These are phyloP conservation scores for Sicyos baderoa DNA, from an alignment of 306 rosid genomes.

Conservation along the genomic window DNA sequence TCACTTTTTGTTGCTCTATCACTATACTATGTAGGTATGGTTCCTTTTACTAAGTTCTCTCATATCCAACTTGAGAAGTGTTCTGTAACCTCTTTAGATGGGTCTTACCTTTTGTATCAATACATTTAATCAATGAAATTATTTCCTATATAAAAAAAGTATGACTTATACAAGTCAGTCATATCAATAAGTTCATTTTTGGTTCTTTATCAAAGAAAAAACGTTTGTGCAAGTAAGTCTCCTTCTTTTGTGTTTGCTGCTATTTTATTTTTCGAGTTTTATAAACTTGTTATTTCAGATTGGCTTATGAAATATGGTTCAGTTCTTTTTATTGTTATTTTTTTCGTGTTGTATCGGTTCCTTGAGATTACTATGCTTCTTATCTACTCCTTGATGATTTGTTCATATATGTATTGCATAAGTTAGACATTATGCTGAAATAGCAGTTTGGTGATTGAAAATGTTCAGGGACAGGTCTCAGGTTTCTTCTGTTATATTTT, in stretches of 20 bases:
- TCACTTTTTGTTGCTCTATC: background rate
- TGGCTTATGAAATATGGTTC: background rate
- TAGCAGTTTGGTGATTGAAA: background rate
- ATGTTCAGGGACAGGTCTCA: constrained; percentile 1
- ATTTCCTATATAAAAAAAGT: background rate
- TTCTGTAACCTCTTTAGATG: background rate
- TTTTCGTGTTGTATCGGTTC: background rate
- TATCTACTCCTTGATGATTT: background rate
- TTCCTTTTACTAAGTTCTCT: background rate
- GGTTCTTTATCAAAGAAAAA: too few relatives aligned
- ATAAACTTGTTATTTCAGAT: background rate
- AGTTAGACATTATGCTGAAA: constrained; percentile 16
- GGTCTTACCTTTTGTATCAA: background rate
- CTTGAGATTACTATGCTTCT: background rate
- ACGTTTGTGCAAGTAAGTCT: background rate
- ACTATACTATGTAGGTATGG: background rate
- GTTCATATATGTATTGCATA: background rate
- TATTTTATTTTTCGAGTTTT: background rate
- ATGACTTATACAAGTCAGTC: too few relatives aligned
- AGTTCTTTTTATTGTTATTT: background rate
- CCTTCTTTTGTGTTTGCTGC: background rate
- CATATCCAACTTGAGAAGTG: background rate
- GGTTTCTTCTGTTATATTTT: background rate
- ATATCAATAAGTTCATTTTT: too few relatives aligned
- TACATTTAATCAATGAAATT: too few relatives aligned